phyloP scores from a whole-genome alignment of 139 green algal genomes.

The Microglena sp. region DNA sequence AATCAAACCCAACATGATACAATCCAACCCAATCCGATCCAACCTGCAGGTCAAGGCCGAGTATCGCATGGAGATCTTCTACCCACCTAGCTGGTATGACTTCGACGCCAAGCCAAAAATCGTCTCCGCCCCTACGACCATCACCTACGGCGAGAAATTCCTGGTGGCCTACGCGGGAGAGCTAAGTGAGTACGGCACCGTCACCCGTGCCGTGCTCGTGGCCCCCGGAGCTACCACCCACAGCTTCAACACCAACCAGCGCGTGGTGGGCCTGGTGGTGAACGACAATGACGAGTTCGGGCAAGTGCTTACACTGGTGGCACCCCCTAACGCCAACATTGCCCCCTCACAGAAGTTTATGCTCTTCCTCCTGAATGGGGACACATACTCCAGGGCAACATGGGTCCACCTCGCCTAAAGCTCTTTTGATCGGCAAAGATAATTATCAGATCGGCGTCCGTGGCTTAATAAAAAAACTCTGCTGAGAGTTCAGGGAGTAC shows the following conservation, averaged over 20 bases:
- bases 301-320: too few relatives aligned
- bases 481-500: too few relatives aligned
- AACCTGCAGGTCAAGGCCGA: constrained; percentile 9
- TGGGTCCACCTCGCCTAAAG: constrained; percentile 4
- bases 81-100: constrained; percentile 23
- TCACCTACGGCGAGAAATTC: constrained; percentile 6
- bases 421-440: too few relatives aligned
- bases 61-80: constrained; percentile 33
- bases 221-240: constrained; percentile 23
- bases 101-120: constrained; percentile 12
- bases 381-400: constrained; percentile 6
- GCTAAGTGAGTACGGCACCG: too few relatives aligned
- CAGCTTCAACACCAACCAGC: constrained; percentile 34
- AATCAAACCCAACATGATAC: too few relatives aligned
- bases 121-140: not conserved
- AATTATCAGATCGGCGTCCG: too few relatives aligned
- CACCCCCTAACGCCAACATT: constrained; percentile 19
- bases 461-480: too few relatives aligned
- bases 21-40: too few relatives aligned
- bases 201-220: constrained; percentile 15
- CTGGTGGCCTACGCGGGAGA: not conserved
- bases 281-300: constrained; percentile 9
- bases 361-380: constrained; percentile 20
- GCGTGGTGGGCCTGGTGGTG: constrained; percentile 18
- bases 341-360: constrained; percentile 27